These are phyloP conservation scores for Monosporascus sp. DNA, from an alignment of 2,329 filamentous ascomycete genomes.

Conservation along the genomic window DNA sequence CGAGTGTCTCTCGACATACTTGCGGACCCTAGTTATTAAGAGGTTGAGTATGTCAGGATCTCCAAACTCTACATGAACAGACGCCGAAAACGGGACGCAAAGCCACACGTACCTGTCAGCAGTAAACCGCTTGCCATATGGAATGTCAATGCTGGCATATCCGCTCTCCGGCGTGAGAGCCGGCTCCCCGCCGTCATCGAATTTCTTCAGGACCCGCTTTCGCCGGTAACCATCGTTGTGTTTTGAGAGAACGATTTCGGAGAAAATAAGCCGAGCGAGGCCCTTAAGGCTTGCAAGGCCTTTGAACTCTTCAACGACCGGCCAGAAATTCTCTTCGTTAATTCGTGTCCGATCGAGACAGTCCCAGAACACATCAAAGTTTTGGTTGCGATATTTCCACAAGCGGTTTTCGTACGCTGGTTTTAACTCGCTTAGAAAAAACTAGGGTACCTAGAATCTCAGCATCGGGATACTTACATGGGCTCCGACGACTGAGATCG, in stretches of 20 bases:
- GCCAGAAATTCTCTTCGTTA: not conserved
- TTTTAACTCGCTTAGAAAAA: not conserved
- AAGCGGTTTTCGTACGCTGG: constrained; percentile 1
- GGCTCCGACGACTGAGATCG: not conserved
- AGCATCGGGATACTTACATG: constrained; percentile 1
- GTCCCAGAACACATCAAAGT: not conserved
- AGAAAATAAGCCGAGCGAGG: not conserved
- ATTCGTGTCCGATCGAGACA: not conserved
- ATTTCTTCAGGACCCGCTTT: not conserved
- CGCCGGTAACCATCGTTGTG: not conserved
- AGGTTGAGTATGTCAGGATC: not conserved
- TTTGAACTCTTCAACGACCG: not conserved
- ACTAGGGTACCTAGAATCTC: not conserved
- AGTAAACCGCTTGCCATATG: not conserved
- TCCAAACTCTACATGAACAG: too few species aligned
- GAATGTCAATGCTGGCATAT: not conserved
- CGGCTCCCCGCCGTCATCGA: not conserved
- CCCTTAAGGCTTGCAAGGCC: not conserved
- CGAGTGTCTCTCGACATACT: not conserved
- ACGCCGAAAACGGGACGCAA: too few species aligned
- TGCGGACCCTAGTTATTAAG: not conserved
- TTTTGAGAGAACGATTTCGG: not conserved
- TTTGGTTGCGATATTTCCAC: not conserved
- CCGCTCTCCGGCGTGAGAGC: not conserved
- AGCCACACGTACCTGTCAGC: not conserved